Percentiles rank a stretch among this genome's conserved stretches.
These are phyloP conservation scores for Hondaea fermentalgiana DNA, from an alignment of 108 stramenopile species.

Conservation along the genomic window DNA sequence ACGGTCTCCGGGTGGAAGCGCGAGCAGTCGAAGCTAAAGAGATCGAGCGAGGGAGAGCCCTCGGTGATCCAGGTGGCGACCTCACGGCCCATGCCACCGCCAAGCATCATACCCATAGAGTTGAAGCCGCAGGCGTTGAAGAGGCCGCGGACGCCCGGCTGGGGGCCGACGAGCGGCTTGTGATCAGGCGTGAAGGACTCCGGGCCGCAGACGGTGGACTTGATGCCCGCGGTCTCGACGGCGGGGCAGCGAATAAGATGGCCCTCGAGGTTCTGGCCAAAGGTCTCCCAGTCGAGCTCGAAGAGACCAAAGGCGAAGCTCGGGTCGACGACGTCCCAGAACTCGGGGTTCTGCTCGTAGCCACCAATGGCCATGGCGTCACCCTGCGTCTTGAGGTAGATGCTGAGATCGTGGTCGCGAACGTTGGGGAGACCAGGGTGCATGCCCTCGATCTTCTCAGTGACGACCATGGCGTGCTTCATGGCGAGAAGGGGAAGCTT, in stretches of 20 bases:
- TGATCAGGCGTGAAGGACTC: slow-evolving; percentile 34
- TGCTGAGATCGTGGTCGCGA: neutral
- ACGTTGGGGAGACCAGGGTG: slow-evolving; percentile 6
- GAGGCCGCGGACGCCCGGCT: slow-evolving; percentile 15
- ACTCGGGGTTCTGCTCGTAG: slow-evolving; percentile 21
- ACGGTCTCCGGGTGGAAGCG: slow-evolving; percentile 20
- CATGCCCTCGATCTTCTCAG: neutral
- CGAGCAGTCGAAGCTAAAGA: slow-evolving; percentile 21
- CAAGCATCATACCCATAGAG: slow-evolving; percentile 31
- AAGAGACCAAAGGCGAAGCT: slow-evolving; percentile 13
- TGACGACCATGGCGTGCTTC: slow-evolving; percentile 4
- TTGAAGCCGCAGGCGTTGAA: slow-evolving; percentile 31
- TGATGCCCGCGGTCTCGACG: slow-evolving; percentile 15
- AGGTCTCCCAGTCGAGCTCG: slow-evolving; percentile 21
- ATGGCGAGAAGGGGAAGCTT: slow-evolving; percentile 15
- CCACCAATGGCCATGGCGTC: slow-evolving; percentile 19
- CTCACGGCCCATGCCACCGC: slow-evolving; percentile 27
- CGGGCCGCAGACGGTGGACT: slow-evolving; percentile 33
- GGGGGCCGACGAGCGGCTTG: slow-evolving; percentile 20
- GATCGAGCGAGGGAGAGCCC: slow-evolving; percentile 11
- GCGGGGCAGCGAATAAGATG: neutral
- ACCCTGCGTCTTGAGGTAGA: slow-evolving; percentile 16
- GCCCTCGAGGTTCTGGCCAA: slow-evolving; percentile 24
- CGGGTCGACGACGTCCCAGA: neutral
- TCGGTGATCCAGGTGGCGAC: slow-evolving; percentile 28